Percentiles rank a stretch among this genome's conserved stretches.
Evolutionary conservation across 345 rosid genomes (phyloP).

Genomic region (Hypericum perforatum): DNA sequence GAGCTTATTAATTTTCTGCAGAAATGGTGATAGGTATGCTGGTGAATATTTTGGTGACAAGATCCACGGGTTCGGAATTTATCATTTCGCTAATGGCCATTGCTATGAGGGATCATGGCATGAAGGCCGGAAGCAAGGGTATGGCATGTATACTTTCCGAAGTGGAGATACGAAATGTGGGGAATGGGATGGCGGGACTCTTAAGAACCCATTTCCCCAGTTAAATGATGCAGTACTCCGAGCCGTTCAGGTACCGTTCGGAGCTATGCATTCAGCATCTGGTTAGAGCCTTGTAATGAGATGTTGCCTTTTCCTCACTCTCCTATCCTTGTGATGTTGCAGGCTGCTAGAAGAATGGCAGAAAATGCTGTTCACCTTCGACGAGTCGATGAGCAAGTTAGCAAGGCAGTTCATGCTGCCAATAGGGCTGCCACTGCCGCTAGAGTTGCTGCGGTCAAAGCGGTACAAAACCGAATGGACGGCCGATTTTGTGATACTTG

Average conservation of each 20-base stretch:
- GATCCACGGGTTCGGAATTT: slow-evolving; percentile 86
- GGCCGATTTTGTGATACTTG: slow-evolving; percentile 73
- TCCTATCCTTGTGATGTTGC: slow-evolving; percentile 1
- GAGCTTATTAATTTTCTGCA: slow-evolving; percentile 20
- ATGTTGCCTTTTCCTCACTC: neutral
- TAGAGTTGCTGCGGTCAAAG: slow-evolving; percentile 88
- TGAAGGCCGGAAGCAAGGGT: slow-evolving; percentile 88
- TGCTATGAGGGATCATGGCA: slow-evolving; percentile 97
- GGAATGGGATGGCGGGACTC: slow-evolving; percentile 70
- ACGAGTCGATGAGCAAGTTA: slow-evolving; percentile 73
- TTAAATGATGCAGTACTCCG: slow-evolving; percentile 35
- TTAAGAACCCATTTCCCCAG: slow-evolving; percentile 35
- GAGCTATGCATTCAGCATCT: too few relatives aligned
- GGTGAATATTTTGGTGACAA: slow-evolving; percentile 95
- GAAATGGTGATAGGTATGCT: slow-evolving; percentile 85
- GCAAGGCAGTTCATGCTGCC: slow-evolving; percentile 55
- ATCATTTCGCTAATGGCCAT: slow-evolving; percentile 82
- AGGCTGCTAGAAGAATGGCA: slow-evolving; percentile 77
- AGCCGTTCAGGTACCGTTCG: slow-evolving; percentile 52
- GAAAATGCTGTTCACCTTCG: slow-evolving; percentile 49
- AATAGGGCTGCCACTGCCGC: slow-evolving; percentile 91
- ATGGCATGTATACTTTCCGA: slow-evolving; percentile 70
- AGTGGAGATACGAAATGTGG: slow-evolving; percentile 58
- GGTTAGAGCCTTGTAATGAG: too few relatives aligned
- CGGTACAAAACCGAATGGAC: slow-evolving; percentile 85